Evolutionary conservation across 1,284 basidiomycete species (phyloP).

Genomic region (Grifola frondosa): DNA sequence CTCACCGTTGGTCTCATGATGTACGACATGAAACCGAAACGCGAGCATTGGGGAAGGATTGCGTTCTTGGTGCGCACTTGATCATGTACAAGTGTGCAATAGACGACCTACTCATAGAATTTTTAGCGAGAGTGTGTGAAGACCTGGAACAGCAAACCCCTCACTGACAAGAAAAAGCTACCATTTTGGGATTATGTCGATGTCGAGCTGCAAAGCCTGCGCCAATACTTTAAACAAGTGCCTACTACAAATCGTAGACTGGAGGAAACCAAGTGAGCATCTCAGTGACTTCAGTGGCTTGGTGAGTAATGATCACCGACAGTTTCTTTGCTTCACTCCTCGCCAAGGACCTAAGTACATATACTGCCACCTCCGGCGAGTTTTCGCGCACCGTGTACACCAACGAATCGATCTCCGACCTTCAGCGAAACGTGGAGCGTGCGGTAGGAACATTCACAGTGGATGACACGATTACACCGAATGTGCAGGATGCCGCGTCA

Average conservation of each 20-base stretch:
- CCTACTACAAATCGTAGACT: not conserved
- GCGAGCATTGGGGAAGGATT: conserved; percentile 10
- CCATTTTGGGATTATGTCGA: not conserved
- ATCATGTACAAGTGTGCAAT: not conserved
- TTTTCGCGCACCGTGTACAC: not conserved
- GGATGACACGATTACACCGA: too few relatives aligned
- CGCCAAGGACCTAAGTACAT: not conserved
- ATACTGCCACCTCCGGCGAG: not conserved
- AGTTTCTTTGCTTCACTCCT: conserved; percentile 1
- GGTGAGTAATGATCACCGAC: not conserved
- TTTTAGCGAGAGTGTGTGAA: not conserved
- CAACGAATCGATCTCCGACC: not conserved
- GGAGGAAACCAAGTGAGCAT: not conserved
- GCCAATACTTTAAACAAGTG: not conserved
- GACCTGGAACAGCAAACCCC: not conserved
- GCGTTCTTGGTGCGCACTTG: conserved; percentile 8
- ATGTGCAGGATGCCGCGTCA: too few relatives aligned
- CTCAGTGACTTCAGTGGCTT: not conserved
- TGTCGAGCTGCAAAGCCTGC: not conserved
- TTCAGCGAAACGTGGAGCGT: not conserved
- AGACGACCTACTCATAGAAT: not conserved
- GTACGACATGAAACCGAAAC: conserved; percentile 2
- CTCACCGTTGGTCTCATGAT: conserved; percentile 4
- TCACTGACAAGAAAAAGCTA: not conserved
- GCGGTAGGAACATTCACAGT: not conserved